These are phyloP conservation scores for Grosmannia huntii DNA, from an alignment of 2,329 filamentous ascomycete genomes.

Conservation along the genomic window DNA sequence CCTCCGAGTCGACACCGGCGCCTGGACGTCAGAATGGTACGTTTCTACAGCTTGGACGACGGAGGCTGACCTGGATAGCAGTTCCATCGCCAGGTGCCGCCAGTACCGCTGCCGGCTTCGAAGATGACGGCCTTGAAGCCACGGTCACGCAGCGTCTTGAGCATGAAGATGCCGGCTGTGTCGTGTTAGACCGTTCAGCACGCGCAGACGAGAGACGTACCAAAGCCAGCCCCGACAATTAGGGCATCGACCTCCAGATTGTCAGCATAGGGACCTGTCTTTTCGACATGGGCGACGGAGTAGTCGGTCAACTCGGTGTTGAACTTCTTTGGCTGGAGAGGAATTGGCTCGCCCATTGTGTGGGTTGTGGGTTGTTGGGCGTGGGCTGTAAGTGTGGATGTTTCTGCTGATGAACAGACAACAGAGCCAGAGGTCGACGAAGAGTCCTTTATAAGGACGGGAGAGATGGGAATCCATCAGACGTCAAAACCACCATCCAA, in stretches of 20 bases:
- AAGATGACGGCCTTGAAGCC: slow-evolving; percentile 35
- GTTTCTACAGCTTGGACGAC: too few species aligned
- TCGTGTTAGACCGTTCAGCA: background rate
- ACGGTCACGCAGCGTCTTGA: slow-evolving; percentile 36
- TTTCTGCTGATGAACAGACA: too few species aligned
- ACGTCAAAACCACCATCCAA: too few species aligned
- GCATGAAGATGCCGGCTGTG: slow-evolving; percentile 33
- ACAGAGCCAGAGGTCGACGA: too few species aligned
- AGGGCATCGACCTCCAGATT: slow-evolving; percentile 31
- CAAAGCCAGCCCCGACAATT: slow-evolving; percentile 32
- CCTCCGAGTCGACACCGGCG: slow-evolving; percentile 38
- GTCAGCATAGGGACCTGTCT: slow-evolving; percentile 27
- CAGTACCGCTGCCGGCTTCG: slow-evolving; percentile 37
- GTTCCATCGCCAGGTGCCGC: slow-evolving; percentile 45
- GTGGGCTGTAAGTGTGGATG: too few species aligned
- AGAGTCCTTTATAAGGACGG: too few species aligned
- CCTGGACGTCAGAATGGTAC: slow-evolving; percentile 11
- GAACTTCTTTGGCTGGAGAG: slow-evolving; percentile 21
- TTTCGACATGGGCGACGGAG: slow-evolving; percentile 17
- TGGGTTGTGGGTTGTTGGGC: too few species aligned
- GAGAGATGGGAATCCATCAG: too few species aligned
- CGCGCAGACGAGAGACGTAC: slow-evolving; percentile 13
- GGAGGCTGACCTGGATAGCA: slow-evolving; percentile 30
- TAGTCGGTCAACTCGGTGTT: slow-evolving; percentile 28
- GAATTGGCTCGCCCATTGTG: slow-evolving; percentile 13